Percentiles rank a stretch among this genome's conserved stretches.
Evolutionary conservation across 2,329 filamentous ascomycete species (phyloP).

Genomic region (Gnomoniopsis smithogilvyi): DNA sequence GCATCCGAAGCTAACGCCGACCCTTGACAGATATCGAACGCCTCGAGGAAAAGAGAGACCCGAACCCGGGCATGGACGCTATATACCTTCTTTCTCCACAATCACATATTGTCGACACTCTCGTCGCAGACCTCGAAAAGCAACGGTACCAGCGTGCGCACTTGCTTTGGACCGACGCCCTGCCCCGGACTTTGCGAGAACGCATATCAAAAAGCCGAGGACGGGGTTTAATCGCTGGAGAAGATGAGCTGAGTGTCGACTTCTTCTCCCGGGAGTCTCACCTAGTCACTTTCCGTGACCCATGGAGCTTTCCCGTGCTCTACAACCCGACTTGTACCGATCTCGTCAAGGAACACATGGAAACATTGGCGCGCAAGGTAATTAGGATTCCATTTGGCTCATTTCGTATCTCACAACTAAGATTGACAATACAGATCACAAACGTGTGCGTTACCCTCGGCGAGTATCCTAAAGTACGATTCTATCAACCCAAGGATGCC

Average conservation of each 20-base stretch:
- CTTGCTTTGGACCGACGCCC: slow-evolving; percentile 79
- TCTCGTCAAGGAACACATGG: slow-evolving; percentile 78
- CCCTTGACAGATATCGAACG: slow-evolving; percentile 74
- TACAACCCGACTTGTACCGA: slow-evolving; percentile 89
- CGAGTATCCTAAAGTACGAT: slow-evolving; percentile 90
- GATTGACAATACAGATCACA: slow-evolving; percentile 57
- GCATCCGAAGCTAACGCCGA: slow-evolving; percentile 17
- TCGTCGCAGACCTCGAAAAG: slow-evolving; percentile 88
- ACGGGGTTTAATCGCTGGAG: slow-evolving; percentile 61
- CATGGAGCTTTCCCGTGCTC: slow-evolving; percentile 90
- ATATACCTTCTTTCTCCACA: slow-evolving; percentile 88
- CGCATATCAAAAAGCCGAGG: slow-evolving; percentile 65
- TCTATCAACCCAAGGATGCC: slow-evolving; percentile 73
- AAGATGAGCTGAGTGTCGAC: slow-evolving; percentile 80
- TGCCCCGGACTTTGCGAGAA: slow-evolving; percentile 67
- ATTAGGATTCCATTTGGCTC: slow-evolving; percentile 6
- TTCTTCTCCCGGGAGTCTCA: slow-evolving; percentile 90
- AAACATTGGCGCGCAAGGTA: slow-evolving; percentile 84
- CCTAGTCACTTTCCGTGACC: slow-evolving; percentile 86
- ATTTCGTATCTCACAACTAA: slow-evolving; percentile 14
- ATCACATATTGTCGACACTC: slow-evolving; percentile 85
- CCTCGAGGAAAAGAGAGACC: slow-evolving; percentile 81
- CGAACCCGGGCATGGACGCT: slow-evolving; percentile 88
- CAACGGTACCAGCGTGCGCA: slow-evolving; percentile 75
- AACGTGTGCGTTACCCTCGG: slow-evolving; percentile 88